Conservation (phyloP, 805 yeast species). For the Teunomyces barrocoloradensis region DNA sequence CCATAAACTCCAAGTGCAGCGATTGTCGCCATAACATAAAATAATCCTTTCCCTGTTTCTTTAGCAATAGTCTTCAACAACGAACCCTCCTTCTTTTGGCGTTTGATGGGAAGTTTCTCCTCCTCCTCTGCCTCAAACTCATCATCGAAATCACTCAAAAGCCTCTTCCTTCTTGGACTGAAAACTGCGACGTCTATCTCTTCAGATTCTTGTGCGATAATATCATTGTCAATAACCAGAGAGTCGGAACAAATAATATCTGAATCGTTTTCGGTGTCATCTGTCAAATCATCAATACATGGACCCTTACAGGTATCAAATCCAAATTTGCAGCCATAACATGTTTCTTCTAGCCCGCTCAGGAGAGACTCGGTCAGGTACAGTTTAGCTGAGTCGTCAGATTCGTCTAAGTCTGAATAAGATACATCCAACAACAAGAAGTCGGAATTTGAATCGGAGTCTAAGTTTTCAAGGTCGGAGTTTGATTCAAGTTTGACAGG, state of each 20-base stretch:
- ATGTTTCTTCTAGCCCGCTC: not conserved
- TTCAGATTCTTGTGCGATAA: not conserved
- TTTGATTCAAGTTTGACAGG: not conserved
- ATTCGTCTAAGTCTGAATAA: not conserved
- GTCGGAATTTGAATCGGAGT: not conserved
- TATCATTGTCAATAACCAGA: not conserved
- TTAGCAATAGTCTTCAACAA: slow-evolving; percentile 18
- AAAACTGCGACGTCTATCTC: not conserved
- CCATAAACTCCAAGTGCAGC: slow-evolving; percentile 38
- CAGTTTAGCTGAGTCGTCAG: not conserved
- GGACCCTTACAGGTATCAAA: not conserved
- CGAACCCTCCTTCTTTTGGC: slow-evolving; percentile 8
- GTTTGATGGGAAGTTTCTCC: not conserved
- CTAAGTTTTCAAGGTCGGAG: not conserved
- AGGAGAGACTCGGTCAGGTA: not conserved
- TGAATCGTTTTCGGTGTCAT: slow-evolving; percentile 5
- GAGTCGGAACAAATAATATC: not conserved
- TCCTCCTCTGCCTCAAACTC: slow-evolving; percentile 5
- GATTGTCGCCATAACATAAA: slow-evolving; percentile 31
- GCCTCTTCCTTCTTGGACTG: slow-evolving; percentile 5
- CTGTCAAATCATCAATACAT: slow-evolving; percentile 3
- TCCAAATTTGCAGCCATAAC: not conserved
- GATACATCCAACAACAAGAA: not conserved
- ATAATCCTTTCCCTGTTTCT: slow-evolving; percentile 31
- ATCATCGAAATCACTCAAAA: slow-evolving; percentile 7